phyloP scores from a whole-genome alignment of 345 rosid species.

The Draba incana region DNA sequence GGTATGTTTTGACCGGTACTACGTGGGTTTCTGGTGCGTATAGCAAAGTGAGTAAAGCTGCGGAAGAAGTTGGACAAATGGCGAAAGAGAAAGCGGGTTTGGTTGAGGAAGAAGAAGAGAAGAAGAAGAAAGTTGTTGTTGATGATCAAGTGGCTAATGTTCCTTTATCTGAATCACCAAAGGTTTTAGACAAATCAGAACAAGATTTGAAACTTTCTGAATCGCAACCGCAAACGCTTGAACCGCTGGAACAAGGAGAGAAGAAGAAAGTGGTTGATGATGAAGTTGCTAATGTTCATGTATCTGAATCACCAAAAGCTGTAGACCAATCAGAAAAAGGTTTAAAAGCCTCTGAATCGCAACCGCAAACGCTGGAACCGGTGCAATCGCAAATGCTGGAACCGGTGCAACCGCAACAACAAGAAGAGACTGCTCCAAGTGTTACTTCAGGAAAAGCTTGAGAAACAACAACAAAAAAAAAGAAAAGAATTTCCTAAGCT shows the following conservation, averaged over 20 bases:
- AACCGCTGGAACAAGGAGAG: conserved; percentile 50
- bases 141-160: conserved; percentile 61
- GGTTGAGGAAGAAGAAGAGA: conserved; percentile 59
- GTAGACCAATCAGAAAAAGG: conserved; percentile 40
- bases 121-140: conserved; percentile 52
- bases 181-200: conserved; percentile 43
- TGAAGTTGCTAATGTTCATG: conserved; percentile 65
- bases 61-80: conserved; percentile 92
- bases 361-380: neutral
- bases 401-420: conserved; percentile 36
- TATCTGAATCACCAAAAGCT: conserved; percentile 63
- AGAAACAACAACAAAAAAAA: too few relatives aligned
- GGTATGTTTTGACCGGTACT: conserved; percentile 66
- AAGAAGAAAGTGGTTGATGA: conserved; percentile 63
- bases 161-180: conserved; percentile 73
- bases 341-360: conserved; percentile 7
- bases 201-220: conserved; percentile 6
- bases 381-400: conserved; percentile 27
- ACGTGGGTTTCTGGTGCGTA: conserved; percentile 85
- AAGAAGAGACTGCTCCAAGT: conserved; percentile 2
- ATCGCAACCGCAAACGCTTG: neutral
- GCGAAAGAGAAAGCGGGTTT: conserved; percentile 73
- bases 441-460: conserved; percentile 10
- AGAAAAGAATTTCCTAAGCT: too few relatives aligned
- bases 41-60: conserved; percentile 80